Evolutionary conservation across 495 filamentous ascomycete genomes (phyloP).

Genomic region (Penicillium silybi): DNA sequence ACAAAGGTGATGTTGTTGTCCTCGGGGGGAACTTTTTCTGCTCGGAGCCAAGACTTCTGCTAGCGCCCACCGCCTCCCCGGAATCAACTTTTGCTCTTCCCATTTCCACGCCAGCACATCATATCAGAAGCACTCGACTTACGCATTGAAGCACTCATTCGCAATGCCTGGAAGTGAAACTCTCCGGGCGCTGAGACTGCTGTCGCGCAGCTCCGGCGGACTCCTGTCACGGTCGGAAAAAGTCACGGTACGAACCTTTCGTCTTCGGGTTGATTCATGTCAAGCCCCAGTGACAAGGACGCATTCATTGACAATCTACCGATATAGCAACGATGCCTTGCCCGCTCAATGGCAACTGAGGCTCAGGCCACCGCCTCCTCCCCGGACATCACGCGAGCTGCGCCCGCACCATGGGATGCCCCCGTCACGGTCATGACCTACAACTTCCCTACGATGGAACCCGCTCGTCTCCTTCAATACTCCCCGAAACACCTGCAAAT

Average conservation of each 20-base stretch:
- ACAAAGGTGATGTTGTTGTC: conserved; percentile 22
- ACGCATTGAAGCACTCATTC: background rate
- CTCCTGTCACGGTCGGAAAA: conserved; percentile 42
- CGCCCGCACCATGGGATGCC: conserved; percentile 28
- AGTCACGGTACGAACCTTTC: conserved; percentile 39
- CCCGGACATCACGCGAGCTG: conserved; percentile 39
- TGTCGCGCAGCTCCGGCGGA: conserved; percentile 40
- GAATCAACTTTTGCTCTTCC: conserved; percentile 38
- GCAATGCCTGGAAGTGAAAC: conserved; percentile 40
- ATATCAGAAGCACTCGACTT: conserved; percentile 6
- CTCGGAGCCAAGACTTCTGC: conserved; percentile 36
- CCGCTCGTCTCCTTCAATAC: conserved; percentile 72
- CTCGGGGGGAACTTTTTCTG: conserved; percentile 40
- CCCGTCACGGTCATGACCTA: conserved; percentile 77
- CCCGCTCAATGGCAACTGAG: conserved; percentile 80
- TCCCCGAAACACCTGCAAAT: conserved; percentile 75
- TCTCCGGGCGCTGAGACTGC: conserved; percentile 36
- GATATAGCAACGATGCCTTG: conserved; percentile 48
- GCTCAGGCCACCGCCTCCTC: conserved; percentile 23
- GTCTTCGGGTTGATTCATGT: background rate
- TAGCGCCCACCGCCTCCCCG: conserved; percentile 32
- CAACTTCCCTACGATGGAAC: conserved; percentile 86
- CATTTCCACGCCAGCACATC: conserved; percentile 14
- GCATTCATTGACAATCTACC: conserved; percentile 13
- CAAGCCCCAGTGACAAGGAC: background rate